phyloP scores from a whole-genome alignment of 2,329 filamentous ascomycete genomes.

The Fusarium caatingaense region DNA sequence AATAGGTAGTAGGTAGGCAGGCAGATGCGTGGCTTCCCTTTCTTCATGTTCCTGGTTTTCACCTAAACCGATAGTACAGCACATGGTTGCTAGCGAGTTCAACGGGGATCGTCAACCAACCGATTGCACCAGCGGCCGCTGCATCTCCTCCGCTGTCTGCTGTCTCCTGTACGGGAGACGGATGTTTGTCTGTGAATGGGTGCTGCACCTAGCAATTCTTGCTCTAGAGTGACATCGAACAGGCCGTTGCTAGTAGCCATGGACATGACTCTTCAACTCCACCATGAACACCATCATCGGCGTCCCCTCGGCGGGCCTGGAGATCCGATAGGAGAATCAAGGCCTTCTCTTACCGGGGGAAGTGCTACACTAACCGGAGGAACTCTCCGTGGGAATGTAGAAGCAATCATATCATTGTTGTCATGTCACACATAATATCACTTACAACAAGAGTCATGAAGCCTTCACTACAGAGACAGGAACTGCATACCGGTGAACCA shows the following conservation, averaged over 20 bases:
- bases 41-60: conserved; percentile 26
- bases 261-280: conserved; percentile 32
- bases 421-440: conserved; percentile 22
- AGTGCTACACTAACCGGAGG: conserved; percentile 4
- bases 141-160: conserved; percentile 26
- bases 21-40: conserved; percentile 28
- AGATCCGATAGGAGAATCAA: conserved; percentile 1
- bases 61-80: conserved; percentile 28
- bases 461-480: conserved; percentile 24
- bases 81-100: conserved; percentile 29
- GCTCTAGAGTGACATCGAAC: conserved; percentile 38
- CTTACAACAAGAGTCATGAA: conserved; percentile 34
- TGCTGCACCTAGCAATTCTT: conserved; percentile 26
- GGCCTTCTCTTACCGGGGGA: not conserved
- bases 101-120: conserved; percentile 22
- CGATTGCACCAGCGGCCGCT: conserved; percentile 35
- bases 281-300: conserved; percentile 39
- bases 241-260: conserved; percentile 15
- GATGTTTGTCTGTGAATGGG: conserved; percentile 27
- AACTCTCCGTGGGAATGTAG: conserved; percentile 7
- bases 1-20: not conserved
- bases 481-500: conserved; percentile 37
- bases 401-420: conserved; percentile 3
- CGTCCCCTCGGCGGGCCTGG: conserved; percentile 30
- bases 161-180: conserved; percentile 4